A percentile compares a stretch with the other conserved stretches of the same genome.
These are phyloP conservation scores for Pelargonium cotyledonis DNA, from an alignment of 441 rosid species.

Conservation along the genomic window DNA sequence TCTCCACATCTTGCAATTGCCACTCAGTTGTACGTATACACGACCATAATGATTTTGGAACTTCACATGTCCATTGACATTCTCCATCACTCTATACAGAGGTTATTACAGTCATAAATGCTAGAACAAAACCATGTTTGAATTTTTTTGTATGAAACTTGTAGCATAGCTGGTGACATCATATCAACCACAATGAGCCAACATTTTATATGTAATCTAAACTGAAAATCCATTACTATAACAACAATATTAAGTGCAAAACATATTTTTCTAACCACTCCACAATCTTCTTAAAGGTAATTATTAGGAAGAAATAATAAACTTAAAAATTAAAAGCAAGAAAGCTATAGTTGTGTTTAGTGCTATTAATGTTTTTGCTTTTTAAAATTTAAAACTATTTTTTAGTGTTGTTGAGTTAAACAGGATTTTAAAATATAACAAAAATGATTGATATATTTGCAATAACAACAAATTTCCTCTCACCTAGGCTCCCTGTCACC, in stretches of 20 bases:
- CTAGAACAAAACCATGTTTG: conserved; percentile 17
- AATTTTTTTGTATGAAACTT: neutral
- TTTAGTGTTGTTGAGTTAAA: no score
- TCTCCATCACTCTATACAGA: conserved; percentile 75
- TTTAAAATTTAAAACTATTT: no score
- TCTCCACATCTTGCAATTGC: conserved; percentile 92
- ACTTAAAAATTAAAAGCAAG: neutral
- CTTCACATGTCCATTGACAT: conserved; percentile 73
- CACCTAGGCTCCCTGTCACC: conserved; percentile 96
- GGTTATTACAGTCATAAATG: conserved; percentile 25
- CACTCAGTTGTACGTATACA: conserved; percentile 77
- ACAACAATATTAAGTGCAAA: neutral
- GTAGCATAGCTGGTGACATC: neutral
- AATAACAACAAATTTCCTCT: no score
- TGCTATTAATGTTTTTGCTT: neutral
- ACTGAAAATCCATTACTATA: neutral
- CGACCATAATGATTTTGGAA: conserved; percentile 89
- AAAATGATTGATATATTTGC: neutral
- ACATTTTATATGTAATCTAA: neutral
- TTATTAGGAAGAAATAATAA: neutral
- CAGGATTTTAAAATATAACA: no score
- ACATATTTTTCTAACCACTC: neutral
- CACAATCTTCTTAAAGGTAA: neutral
- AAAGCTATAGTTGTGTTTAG: neutral
- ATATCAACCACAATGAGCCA: neutral